Evolutionary conservation across 208 protist genomes (phyloP).

Genomic region (Naegleria lovaniensis): DNA sequence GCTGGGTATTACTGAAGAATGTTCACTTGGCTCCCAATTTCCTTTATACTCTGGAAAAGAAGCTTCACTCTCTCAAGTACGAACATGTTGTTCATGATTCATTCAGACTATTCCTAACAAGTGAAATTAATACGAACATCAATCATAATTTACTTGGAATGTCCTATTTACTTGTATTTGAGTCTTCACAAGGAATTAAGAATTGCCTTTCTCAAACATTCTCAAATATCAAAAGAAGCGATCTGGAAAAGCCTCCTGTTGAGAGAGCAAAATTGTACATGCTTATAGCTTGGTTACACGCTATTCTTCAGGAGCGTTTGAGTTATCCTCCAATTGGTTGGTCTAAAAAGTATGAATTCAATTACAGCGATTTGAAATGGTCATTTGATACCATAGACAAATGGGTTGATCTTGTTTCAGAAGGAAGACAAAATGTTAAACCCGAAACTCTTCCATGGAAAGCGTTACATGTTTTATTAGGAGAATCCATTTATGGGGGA

Average conservation of each 20-base stretch:
- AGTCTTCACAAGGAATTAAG: conserved; percentile 89
- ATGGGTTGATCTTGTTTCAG: conserved; percentile 61
- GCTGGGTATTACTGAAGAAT: conserved; percentile 97
- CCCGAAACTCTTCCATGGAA: conserved; percentile 80
- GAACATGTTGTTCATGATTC: conserved; percentile 48
- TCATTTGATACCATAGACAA: conserved; percentile 79
- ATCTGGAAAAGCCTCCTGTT: conserved; percentile 37
- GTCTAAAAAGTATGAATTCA: conserved; percentile 96
- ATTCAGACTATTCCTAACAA: conserved; percentile 95
- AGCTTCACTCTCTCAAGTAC: conserved; percentile 72
- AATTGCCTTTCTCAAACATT: conserved; percentile 80
- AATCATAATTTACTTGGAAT: conserved; percentile 64
- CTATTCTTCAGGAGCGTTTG: conserved; percentile 89
- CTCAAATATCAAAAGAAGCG: conserved; percentile 31
- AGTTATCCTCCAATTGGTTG: conserved; percentile 93
- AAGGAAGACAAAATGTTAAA: conserved; percentile 52
- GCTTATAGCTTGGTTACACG: conserved; percentile 90
- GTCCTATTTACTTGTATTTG: conserved; percentile 80
- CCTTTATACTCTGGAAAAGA: conserved; percentile 87
- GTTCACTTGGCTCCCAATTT: conserved; percentile 90
- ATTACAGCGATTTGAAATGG: conserved; percentile 86
- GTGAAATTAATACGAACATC: conserved; percentile 72
- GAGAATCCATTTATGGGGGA: conserved; percentile 88
- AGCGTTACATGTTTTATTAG: conserved; percentile 81
- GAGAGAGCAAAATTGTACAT: conserved; percentile 91